Evolutionary conservation across 805 yeast genomes (phyloP).

Genomic region (Cyberlindnera petersonii): DNA sequence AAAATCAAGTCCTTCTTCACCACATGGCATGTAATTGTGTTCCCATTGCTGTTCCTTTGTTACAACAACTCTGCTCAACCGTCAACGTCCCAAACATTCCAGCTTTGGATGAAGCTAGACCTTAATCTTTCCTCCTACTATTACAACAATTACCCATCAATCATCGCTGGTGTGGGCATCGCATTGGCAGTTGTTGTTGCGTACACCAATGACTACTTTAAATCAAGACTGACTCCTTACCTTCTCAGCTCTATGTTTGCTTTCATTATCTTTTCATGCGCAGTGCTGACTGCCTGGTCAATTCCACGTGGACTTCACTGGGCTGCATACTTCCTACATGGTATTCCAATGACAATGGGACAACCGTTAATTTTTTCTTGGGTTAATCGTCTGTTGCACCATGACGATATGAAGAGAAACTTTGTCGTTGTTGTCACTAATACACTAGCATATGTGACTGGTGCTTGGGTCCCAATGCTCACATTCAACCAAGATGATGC

Average conservation of each 20-base stretch:
- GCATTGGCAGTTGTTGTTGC: constrained; percentile 34
- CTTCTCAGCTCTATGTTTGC: constrained; percentile 39
- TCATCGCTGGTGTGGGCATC: constrained; percentile 37
- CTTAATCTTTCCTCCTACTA: constrained; percentile 31
- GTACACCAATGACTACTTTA: constrained; percentile 33
- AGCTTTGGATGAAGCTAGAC: constrained; percentile 42
- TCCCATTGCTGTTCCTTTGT: constrained; percentile 31
- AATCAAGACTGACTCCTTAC: constrained; percentile 34
- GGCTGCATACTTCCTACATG: constrained; percentile 45
- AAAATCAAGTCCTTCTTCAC: constrained; percentile 39
- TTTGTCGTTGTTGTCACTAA: constrained; percentile 40
- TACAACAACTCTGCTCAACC: constrained; percentile 27
- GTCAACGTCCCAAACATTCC: constrained; percentile 40
- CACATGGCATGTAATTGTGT: constrained; percentile 48
- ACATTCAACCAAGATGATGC: constrained; percentile 37
- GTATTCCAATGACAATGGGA: constrained; percentile 47
- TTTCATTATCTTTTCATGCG: constrained; percentile 39
- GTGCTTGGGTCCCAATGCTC: constrained; percentile 36
- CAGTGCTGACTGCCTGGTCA: constrained; percentile 35
- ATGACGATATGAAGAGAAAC: constrained; percentile 32
- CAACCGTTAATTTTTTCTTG: constrained; percentile 55
- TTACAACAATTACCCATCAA: constrained; percentile 42
- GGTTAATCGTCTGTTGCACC: constrained; percentile 45
- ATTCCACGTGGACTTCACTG: constrained; percentile 47
- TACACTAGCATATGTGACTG: constrained; percentile 39